Percentiles rank a stretch among this genome's conserved stretches.
Evolutionary conservation across 352 stramenopile species (phyloP).

Genomic region (Globisporangium rhizosaccharum): DNA sequence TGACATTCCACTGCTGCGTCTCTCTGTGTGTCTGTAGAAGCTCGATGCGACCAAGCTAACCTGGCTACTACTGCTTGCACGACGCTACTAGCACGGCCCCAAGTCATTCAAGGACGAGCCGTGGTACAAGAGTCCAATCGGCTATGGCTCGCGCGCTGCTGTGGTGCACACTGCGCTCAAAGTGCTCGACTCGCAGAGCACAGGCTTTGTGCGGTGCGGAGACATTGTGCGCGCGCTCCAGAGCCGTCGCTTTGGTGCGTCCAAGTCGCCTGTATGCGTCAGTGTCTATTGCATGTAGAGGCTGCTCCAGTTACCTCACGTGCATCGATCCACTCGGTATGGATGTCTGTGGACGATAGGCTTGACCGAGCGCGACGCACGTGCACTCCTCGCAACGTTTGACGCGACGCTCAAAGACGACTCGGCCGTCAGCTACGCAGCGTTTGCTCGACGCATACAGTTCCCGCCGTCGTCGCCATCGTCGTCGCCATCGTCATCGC

Average conservation of each 20-base stretch:
- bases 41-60: not conserved
- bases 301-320: not conserved
- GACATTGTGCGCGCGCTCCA: conserved; percentile 32
- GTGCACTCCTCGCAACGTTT: conserved; percentile 27
- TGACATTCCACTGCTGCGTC: not conserved
- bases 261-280: not conserved
- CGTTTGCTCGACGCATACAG: conserved; percentile 35
- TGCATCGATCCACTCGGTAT: not conserved
- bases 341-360: conserved; percentile 5
- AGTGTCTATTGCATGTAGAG: not conserved
- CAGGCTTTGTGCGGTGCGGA: conserved; percentile 27
- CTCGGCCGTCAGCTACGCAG: conserved; percentile 30
- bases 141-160: conserved; percentile 35
- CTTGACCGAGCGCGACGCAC: conserved; percentile 27
- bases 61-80: not conserved
- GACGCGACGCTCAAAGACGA: conserved; percentile 17
- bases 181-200: conserved; percentile 27
- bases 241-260: conserved; percentile 25
- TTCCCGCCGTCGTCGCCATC: conserved; percentile 9
- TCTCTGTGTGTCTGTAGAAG: not conserved
- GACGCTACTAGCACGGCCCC: conserved; percentile 10
- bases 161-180: conserved; percentile 41
- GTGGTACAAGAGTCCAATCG: conserved; percentile 50
- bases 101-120: conserved; percentile 63
- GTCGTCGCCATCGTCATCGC: too few relatives aligned